Evolutionary conservation across 176 grass and related monocot genomes (phyloP).

Genomic region (Sorghum bicolor): Sorghum_bicolor_NCBIv3 NC_012872.2:66524501-66525000

Average conservation of each 20-base stretch:
- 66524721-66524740: slow-evolving; percentile 63
- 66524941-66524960: slow-evolving; percentile 46
- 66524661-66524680: slow-evolving; percentile 64
- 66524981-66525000: slow-evolving; percentile 50
- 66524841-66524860: slow-evolving; percentile 69
- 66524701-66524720: slow-evolving; percentile 65
- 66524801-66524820: slow-evolving; percentile 73
- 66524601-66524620: slow-evolving; percentile 60
- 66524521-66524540: slow-evolving; percentile 61
- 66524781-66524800: slow-evolving; percentile 52
- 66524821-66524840: slow-evolving; percentile 64
- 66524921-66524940: slow-evolving; percentile 53
- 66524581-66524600: slow-evolving; percentile 60
- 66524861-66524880: slow-evolving; percentile 89
- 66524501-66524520: slow-evolving; percentile 65
- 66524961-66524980: slow-evolving; percentile 40
- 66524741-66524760: slow-evolving; percentile 66
- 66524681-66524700: slow-evolving; percentile 84
- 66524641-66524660: slow-evolving; percentile 71
- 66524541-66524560: slow-evolving; percentile 35
- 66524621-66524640: slow-evolving; percentile 56
- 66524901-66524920: slow-evolving; percentile 62
- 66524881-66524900: slow-evolving; percentile 60
- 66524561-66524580: slow-evolving; percentile 39
- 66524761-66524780: slow-evolving; percentile 46